Percentiles rank a stretch among this genome's conserved stretches.
phyloP scores from a whole-genome alignment of 805 yeast species.

The Candida montana region DNA sequence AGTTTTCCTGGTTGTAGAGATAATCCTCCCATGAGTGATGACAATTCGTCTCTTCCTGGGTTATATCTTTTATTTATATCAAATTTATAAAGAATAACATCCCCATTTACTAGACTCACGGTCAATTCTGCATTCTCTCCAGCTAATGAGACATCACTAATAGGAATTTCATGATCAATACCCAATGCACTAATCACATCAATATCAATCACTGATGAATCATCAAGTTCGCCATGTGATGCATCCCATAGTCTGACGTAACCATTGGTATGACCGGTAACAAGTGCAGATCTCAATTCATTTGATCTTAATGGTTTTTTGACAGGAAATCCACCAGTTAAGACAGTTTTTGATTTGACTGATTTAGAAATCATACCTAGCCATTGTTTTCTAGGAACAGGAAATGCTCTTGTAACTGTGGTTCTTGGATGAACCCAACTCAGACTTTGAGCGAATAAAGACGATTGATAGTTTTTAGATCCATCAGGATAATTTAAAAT shows the following conservation, averaged over 20 bases:
- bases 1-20: slow-evolving; percentile 26
- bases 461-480: slow-evolving; percentile 42
- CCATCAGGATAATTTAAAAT: slow-evolving; percentile 57
- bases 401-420: slow-evolving; percentile 47
- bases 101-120: slow-evolving; percentile 62
- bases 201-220: slow-evolving; percentile 53
- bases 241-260: slow-evolving; percentile 80
- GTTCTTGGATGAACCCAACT: slow-evolving; percentile 74
- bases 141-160: slow-evolving; percentile 64
- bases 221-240: slow-evolving; percentile 65
- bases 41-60: slow-evolving; percentile 30
- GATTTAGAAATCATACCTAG: slow-evolving; percentile 65
- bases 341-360: slow-evolving; percentile 36
- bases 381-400: slow-evolving; percentile 67
- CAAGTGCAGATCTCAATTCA: slow-evolving; percentile 53
- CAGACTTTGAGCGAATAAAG: slow-evolving; percentile 74
- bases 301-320: slow-evolving; percentile 39
- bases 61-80: slow-evolving; percentile 46
- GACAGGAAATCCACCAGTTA: slow-evolving; percentile 78
- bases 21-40: slow-evolving; percentile 25
- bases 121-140: slow-evolving; percentile 73
- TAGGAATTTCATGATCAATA: slow-evolving; percentile 37
- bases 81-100: slow-evolving; percentile 69
- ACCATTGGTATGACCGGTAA: slow-evolving; percentile 87
- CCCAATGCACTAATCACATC: slow-evolving; percentile 43